These are phyloP conservation scores for Physcomitrellopsis africana DNA, from an alignment of 225 moss, liverwort and hornwort genomes.

Conservation along the genomic window DNA sequence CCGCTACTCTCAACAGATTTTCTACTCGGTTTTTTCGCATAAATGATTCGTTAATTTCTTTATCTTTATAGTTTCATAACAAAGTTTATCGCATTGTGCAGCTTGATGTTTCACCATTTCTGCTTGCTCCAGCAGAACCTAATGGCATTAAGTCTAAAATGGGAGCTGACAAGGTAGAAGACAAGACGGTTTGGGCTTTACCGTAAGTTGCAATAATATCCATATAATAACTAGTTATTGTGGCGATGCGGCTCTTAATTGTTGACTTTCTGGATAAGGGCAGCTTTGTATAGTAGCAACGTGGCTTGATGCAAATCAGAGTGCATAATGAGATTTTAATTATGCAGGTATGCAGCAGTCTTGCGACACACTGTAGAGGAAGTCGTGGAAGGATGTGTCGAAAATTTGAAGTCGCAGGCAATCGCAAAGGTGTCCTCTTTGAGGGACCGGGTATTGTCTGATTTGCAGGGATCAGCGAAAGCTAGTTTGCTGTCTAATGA, in stretches of 20 bases:
- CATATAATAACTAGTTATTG: conserved; percentile 16
- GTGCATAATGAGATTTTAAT: conserved; percentile 12
- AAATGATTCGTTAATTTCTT: not conserved
- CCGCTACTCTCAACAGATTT: not conserved
- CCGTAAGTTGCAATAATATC: conserved; percentile 62
- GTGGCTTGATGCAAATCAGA: conserved; percentile 18
- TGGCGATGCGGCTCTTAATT: conserved; percentile 2
- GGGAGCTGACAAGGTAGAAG: conserved; percentile 25
- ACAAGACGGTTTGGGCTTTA: conserved; percentile 75
- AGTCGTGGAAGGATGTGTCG: conserved; percentile 83
- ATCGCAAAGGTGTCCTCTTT: conserved; percentile 55
- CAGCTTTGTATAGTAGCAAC: not conserved
- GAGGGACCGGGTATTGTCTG: conserved; percentile 60
- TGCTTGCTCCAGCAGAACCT: conserved; percentile 61
- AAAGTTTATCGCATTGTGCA: conserved; percentile 41
- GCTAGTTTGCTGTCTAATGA: conserved; percentile 39
- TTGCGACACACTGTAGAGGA: conserved; percentile 97
- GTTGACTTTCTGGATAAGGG: conserved; percentile 13
- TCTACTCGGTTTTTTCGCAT: not conserved
- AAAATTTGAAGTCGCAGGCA: conserved; percentile 59
- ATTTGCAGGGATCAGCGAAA: conserved; percentile 54
- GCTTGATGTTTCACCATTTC: conserved; percentile 89
- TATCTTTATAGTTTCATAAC: conserved; percentile 6
- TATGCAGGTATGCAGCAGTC: conserved; percentile 80
- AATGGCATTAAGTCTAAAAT: conserved; percentile 16